These are phyloP conservation scores for Hyaloperonospora arabidopsidis DNA, from an alignment of 352 stramenopile genomes.

Conservation along the genomic window DNA sequence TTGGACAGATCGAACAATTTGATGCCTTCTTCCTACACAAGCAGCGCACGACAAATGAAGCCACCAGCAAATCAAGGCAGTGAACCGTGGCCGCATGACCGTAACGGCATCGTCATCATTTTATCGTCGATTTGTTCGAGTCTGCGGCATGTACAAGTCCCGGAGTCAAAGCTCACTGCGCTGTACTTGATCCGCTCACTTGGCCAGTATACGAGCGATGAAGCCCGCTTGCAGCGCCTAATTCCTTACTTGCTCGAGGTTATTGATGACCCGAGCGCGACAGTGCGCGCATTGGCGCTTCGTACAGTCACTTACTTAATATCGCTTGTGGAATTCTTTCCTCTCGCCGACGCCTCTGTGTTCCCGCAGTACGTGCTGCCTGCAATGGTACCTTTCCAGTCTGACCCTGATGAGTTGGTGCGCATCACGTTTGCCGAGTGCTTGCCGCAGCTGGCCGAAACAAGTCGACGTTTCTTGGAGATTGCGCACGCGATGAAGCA, in stretches of 20 bases:
- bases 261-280: conserved; percentile 87
- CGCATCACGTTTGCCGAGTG: conserved; percentile 92
- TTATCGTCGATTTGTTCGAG: conserved; percentile 80
- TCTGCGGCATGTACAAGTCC: conserved; percentile 74
- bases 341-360: conserved; percentile 91
- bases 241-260: conserved; percentile 90
- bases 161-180: conserved; percentile 84
- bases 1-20: conserved; percentile 12
- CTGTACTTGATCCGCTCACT: conserved; percentile 89
- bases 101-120: conserved; percentile 83
- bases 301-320: conserved; percentile 87
- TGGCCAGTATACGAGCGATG: conserved; percentile 85
- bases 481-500: conserved; percentile 87
- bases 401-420: conserved; percentile 89
- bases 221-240: conserved; percentile 91
- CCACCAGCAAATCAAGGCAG: conserved; percentile 11
- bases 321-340: conserved; percentile 86
- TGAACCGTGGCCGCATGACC: conserved; percentile 42
- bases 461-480: conserved; percentile 90
- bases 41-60: conserved; percentile 24
- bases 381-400: conserved; percentile 82
- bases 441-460: conserved; percentile 88
- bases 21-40: conserved; percentile 17
- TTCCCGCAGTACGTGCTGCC: conserved; percentile 97
- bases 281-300: conserved; percentile 87